Conservation (phyloP, 805 yeast genomes). For the Pichia manshurica region DNA sequence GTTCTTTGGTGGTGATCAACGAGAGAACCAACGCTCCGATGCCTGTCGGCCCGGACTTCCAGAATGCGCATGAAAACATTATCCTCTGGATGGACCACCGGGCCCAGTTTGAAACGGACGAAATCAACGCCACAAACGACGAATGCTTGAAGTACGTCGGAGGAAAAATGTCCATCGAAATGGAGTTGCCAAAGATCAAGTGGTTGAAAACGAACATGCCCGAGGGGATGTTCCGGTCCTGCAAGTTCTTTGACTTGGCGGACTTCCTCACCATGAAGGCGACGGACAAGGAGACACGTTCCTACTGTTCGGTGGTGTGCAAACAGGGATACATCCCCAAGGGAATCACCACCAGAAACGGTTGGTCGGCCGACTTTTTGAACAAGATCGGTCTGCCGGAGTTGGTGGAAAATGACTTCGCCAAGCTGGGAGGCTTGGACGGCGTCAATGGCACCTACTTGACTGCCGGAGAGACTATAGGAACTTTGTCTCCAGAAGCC, state of each 20-base stretch:
- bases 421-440: slow-evolving; percentile 78
- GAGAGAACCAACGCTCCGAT: slow-evolving; percentile 63
- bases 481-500: slow-evolving; percentile 56
- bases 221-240: slow-evolving; percentile 42
- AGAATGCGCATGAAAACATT: slow-evolving; percentile 68
- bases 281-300: slow-evolving; percentile 80
- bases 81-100: slow-evolving; percentile 99
- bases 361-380: slow-evolving; percentile 86
- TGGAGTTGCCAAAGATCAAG: slow-evolving; percentile 95
- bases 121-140: slow-evolving; percentile 76
- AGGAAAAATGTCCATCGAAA: slow-evolving; percentile 95
- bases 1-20: slow-evolving; percentile 80
- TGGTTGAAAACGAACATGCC: slow-evolving; percentile 91
- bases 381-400: slow-evolving; percentile 65
- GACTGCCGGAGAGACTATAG: slow-evolving; percentile 88
- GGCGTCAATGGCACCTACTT: slow-evolving; percentile 65
- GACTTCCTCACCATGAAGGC: slow-evolving; percentile 91
- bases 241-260: slow-evolving; percentile 87
- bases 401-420: slow-evolving; percentile 68
- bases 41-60: slow-evolving; percentile 89
- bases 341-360: slow-evolving; percentile 87
- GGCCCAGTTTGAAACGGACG: slow-evolving; percentile 73
- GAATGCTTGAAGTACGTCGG: slow-evolving; percentile 87
- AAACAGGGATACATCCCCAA: slow-evolving; percentile 92
- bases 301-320: slow-evolving; percentile 87